These are phyloP conservation scores for Manihot esculenta DNA, from an alignment of 441 rosid genomes.

Conservation along the genomic window DNA sequence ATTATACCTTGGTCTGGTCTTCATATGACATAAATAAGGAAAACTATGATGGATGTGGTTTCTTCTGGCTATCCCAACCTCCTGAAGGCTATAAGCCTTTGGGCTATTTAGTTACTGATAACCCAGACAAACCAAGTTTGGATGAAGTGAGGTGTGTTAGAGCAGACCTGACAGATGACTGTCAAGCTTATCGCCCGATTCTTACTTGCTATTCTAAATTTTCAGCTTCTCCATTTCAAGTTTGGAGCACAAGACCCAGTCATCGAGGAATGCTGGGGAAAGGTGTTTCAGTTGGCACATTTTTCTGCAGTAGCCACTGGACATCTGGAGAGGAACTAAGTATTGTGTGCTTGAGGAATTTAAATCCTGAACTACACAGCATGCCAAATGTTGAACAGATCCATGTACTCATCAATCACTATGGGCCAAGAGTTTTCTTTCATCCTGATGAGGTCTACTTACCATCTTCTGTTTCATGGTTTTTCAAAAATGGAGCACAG, in stretches of 20 bases:
- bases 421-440: slow-evolving; percentile 72
- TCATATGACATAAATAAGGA: slow-evolving; percentile 43
- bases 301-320: slow-evolving; percentile 52
- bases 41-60: slow-evolving; percentile 41
- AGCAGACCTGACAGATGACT: slow-evolving; percentile 62
- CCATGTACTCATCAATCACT: slow-evolving; percentile 56
- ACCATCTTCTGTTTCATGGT: slow-evolving; percentile 84
- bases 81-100: slow-evolving; percentile 68
- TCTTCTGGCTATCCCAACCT: slow-evolving; percentile 78
- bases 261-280: slow-evolving; percentile 59
- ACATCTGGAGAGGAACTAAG: slow-evolving; percentile 33
- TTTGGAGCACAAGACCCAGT: slow-evolving; percentile 70
- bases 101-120: slow-evolving; percentile 64
- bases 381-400: slow-evolving; percentile 79
- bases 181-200: slow-evolving; percentile 47
- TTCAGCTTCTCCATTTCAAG: slow-evolving; percentile 43
- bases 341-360: slow-evolving; percentile 62
- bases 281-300: slow-evolving; percentile 72
- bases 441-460: slow-evolving; percentile 67
- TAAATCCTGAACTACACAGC: slow-evolving; percentile 47
- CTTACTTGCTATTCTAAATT: slow-evolving; percentile 34
- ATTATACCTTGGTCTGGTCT: slow-evolving; percentile 66
- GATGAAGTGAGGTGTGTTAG: slow-evolving; percentile 76
- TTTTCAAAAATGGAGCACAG: slow-evolving; percentile 63
- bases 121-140: slow-evolving; percentile 51